Percentiles rank a stretch among this genome's conserved stretches.
Evolutionary conservation across 73 alveolate species (phyloP).

Genomic region (Halteria grandinella): DNA sequence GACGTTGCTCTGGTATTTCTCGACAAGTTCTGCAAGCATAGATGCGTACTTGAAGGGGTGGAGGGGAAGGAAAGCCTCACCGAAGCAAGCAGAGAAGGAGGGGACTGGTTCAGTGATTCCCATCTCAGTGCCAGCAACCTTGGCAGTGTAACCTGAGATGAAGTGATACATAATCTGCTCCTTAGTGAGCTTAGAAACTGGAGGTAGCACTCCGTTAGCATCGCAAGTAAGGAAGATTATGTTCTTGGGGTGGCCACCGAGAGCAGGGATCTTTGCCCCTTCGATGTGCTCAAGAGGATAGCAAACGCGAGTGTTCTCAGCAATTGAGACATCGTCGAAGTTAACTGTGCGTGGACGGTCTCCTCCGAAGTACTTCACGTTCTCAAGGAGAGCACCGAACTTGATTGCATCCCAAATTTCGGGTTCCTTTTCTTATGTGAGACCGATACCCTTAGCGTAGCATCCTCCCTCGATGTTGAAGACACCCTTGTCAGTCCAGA

Average conservation of each 20-base stretch:
- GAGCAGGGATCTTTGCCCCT: constrained; percentile 92
- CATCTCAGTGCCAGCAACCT: constrained; percentile 96
- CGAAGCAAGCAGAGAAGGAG: constrained; percentile 98
- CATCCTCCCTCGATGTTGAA: constrained; percentile 98
- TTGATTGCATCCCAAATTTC: constrained; percentile 91
- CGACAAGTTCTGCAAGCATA: constrained; percentile 92
- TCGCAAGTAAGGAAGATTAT: constrained; percentile 95
- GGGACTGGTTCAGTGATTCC: constrained; percentile 94
- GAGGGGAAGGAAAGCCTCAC: constrained; percentile 94
- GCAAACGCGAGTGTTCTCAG: constrained; percentile 85
- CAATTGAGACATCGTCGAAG: constrained; percentile 80
- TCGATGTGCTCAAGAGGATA: constrained; percentile 96
- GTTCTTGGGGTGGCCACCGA: constrained; percentile 95
- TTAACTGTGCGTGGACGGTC: constrained; percentile 78
- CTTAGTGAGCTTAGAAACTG: constrained; percentile 90
- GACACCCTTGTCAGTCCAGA: constrained; percentile 95
- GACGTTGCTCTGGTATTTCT: constrained; percentile 80
- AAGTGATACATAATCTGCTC: constrained; percentile 95
- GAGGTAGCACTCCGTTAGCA: constrained; percentile 98
- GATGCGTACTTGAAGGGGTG: constrained; percentile 94
- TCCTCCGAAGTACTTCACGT: constrained; percentile 66
- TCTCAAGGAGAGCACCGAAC: constrained; percentile 90
- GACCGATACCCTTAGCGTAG: constrained; percentile 90
- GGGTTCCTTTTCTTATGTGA: constrained; percentile 92
- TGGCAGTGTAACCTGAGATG: constrained; percentile 96